Evolutionary conservation across 2,329 filamentous ascomycete genomes (phyloP), one percentile per base, ranked within the genome.

Genomic region (Clarireedia hainanense): DNA sequence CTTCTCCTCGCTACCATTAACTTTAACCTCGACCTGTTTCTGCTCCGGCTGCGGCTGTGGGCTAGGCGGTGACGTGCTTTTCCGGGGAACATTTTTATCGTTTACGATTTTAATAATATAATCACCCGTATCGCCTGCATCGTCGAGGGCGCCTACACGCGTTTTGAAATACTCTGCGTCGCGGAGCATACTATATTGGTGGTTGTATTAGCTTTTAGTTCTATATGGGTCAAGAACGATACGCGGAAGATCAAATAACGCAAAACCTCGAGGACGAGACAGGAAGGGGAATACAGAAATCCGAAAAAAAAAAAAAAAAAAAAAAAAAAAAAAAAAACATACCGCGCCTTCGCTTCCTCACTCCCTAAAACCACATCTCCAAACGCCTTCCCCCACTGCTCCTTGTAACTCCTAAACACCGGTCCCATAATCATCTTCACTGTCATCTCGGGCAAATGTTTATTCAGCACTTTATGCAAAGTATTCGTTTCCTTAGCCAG

Each of bases 401-500:
- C 81, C 49, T 76, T 76, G 66, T 88, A 89, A 62, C 76, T 83
- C 49, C 76, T 75, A 65, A 87, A 87, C 0, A 89, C 85, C 2
- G 84, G 82, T 3, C 74, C 75, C 83, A 89, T 88, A 61, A 89
- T 88, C 74, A 83, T 81, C 46, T 74, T 72, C 0, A 89, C 79
- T 2, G 83, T 80, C 57, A 77, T 75, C 27, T 86, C 82, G 0
- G 80, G 78, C 27, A 89, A 72, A 70, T 88, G 84, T 64, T 84
- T 85, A 60, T 76, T 81, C 37, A 89, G 73, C 5, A 88, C 85
- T 53, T 85, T 81, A 66, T 89, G 82, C 58, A 89, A 71, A 0
- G 83, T 88, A 14, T 78, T 78, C 0, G 86, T 89, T 65, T 89
- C 86, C 62, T 86, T 88, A 0, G 83, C 81, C 57, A 89, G 67